A percentile compares a stretch with the other conserved stretches of the same genome.
phyloP scores from a whole-genome alignment of 495 filamentous ascomycete species.

The Penicillium angulare region DNA sequence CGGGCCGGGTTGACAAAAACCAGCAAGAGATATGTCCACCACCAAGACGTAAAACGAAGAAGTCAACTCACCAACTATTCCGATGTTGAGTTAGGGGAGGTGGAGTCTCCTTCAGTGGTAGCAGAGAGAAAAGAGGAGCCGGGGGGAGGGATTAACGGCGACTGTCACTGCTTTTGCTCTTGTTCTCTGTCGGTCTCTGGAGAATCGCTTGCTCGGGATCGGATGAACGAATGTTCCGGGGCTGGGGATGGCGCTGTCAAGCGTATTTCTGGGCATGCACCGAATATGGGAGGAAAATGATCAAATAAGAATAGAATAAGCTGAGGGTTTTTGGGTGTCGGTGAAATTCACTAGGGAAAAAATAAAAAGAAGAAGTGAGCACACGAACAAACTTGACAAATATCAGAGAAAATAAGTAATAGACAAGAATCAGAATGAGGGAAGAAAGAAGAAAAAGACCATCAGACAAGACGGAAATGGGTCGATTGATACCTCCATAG shows the following conservation, averaged over 20 bases:
- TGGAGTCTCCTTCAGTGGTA: not conserved
- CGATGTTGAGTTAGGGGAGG: not conserved
- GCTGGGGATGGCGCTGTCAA: slow-evolving; percentile 37
- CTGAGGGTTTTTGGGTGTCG: not conserved
- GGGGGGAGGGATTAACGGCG: slow-evolving; percentile 31
- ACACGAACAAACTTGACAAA: not conserved
- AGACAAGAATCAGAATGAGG: too few relatives aligned
- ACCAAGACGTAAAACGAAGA: too few relatives aligned
- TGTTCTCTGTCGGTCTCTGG: slow-evolving; percentile 20
- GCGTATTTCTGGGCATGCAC: slow-evolving; percentile 47
- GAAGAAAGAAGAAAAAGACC: slow-evolving; percentile 5
- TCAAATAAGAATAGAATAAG: not conserved
- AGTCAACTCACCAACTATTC: too few relatives aligned
- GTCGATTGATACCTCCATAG: slow-evolving; percentile 22
- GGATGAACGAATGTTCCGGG: slow-evolving; percentile 40
- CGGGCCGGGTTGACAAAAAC: slow-evolving; percentile 18
- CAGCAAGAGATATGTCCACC: too few relatives aligned
- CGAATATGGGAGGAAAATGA: not conserved
- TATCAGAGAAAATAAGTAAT: not conserved
- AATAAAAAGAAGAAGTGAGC: not conserved
- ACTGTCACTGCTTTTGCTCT: slow-evolving; percentile 10
- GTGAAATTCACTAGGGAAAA: too few relatives aligned
- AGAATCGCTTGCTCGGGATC: slow-evolving; percentile 49
- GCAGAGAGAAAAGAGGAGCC: slow-evolving; percentile 29
- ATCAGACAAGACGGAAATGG: slow-evolving; percentile 12